These are phyloP conservation scores for Eimeria sp. DNA, from an alignment of 169 alveolate genomes.

Conservation along the genomic window DNA sequence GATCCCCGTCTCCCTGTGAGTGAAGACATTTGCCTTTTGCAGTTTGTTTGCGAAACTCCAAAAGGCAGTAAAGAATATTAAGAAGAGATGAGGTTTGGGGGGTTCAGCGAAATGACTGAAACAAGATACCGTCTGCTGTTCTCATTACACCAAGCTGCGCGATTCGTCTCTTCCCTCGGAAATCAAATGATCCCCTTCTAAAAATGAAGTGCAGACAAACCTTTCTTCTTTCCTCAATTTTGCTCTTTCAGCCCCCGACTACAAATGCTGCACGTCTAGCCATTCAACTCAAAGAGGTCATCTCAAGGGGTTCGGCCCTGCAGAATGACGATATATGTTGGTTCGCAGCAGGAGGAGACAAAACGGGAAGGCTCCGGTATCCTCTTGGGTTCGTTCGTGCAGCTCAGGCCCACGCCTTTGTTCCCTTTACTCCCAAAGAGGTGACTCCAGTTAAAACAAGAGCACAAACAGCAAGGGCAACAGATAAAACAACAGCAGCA, in stretches of 20 bases:
- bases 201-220: slow-evolving; percentile 3
- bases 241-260: background rate
- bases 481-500: background rate
- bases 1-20: too few relatives aligned
- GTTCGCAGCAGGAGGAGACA: background rate
- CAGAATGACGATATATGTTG: background rate
- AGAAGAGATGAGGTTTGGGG: background rate
- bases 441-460: background rate
- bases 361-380: background rate
- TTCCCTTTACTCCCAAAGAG: background rate
- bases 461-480: background rate
- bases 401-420: background rate
- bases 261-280: background rate
- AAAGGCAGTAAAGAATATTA: background rate
- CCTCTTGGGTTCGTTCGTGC: background rate
- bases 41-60: too few relatives aligned
- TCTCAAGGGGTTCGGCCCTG: background rate
- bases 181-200: background rate
- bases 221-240: background rate
- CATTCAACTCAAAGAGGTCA: background rate
- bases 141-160: background rate
- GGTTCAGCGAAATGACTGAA: background rate
- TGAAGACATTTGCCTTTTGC: too few relatives aligned
- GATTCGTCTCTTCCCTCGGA: background rate
- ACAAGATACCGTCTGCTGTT: background rate